Evolutionary conservation across 768 basidiomycete genomes (phyloP).

Genomic region (Lentinula raphanica): DNA sequence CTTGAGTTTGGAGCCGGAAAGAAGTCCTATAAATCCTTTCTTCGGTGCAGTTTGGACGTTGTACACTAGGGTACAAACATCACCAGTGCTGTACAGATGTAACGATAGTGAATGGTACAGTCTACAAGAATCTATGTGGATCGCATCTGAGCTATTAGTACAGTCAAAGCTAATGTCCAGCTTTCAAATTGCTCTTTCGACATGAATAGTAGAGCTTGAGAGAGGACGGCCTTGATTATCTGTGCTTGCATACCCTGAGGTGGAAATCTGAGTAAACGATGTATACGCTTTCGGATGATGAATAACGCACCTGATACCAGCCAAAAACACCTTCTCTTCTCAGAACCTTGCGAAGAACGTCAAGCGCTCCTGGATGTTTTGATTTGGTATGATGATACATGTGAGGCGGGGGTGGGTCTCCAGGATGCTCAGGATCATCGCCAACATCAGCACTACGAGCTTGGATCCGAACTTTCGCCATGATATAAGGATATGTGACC

Average conservation of each 20-base stretch:
- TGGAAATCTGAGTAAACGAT: not conserved
- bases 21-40: too few relatives aligned
- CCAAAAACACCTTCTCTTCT: conserved; percentile 78
- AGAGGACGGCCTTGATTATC: conserved; percentile 90
- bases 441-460: conserved; percentile 62
- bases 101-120: not conserved
- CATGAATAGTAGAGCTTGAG: conserved; percentile 93
- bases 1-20: too few relatives aligned
- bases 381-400: conserved; percentile 34
- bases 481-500: conserved; percentile 95
- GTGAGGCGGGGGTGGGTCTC: conserved; percentile 30
- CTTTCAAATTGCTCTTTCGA: conserved; percentile 96
- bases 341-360: conserved; percentile 68
- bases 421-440: conserved; percentile 31
- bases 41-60: too few relatives aligned
- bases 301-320: conserved; percentile 80
- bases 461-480: conserved; percentile 95
- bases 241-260: conserved; percentile 91
- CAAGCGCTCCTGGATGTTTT: conserved; percentile 69
- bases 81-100: too few relatives aligned
- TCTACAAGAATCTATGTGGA: not conserved
- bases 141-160: conserved; percentile 38
- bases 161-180: conserved; percentile 73
- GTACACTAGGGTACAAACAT: too few relatives aligned
- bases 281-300: not conserved